A percentile compares a stretch with the other conserved stretches of the same genome.
phyloP scores from a whole-genome alignment of 2,329 filamentous ascomycete species.

The Lecanicillium sp. region DNA sequence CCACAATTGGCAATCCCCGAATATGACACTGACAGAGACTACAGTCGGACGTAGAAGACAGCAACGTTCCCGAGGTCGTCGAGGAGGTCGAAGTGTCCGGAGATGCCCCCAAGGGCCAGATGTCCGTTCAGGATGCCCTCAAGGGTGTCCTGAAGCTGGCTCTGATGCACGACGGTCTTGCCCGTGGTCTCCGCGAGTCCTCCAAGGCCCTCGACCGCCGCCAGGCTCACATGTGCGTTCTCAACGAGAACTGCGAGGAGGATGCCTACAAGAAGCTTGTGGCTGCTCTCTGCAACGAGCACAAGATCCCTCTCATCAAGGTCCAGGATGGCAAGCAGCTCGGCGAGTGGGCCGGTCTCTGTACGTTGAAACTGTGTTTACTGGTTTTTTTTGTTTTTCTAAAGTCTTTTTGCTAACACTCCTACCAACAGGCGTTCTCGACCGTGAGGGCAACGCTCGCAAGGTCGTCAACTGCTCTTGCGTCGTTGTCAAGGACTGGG shows the following conservation, averaged over 20 bases:
- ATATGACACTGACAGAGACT: slow-evolving; percentile 9
- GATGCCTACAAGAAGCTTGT: slow-evolving; percentile 99
- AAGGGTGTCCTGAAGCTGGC: slow-evolving; percentile 98
- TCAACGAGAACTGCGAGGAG: slow-evolving; percentile 99
- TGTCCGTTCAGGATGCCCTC: slow-evolving; percentile 96
- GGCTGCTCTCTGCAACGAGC: slow-evolving; percentile 95
- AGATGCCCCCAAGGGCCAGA: slow-evolving; percentile 86
- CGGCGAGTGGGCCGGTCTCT: slow-evolving; percentile 99
- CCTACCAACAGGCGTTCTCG: slow-evolving; percentile 70
- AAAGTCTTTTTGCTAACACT: slow-evolving; percentile 13
- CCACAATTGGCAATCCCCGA: not conserved
- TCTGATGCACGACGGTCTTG: slow-evolving; percentile 96
- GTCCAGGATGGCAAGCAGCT: slow-evolving; percentile 99
- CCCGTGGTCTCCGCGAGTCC: slow-evolving; percentile 95
- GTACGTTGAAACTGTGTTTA: too few species aligned
- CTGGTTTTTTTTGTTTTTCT: slow-evolving; percentile 1
- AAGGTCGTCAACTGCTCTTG: slow-evolving; percentile 99
- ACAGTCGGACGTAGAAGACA: slow-evolving; percentile 99
- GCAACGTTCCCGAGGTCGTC: slow-evolving; percentile 70
- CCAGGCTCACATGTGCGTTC: slow-evolving; percentile 99
- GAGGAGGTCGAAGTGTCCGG: slow-evolving; percentile 94
- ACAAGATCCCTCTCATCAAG: slow-evolving; percentile 99
- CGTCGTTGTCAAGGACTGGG: slow-evolving; percentile 99
- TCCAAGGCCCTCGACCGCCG: slow-evolving; percentile 98
- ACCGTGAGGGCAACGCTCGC: slow-evolving; percentile 98